Percentiles rank a stretch among this genome's conserved stretches.
Evolutionary conservation across 768 basidiomycete species (phyloP).

Genomic region (Leccinellum albellum): DNA sequence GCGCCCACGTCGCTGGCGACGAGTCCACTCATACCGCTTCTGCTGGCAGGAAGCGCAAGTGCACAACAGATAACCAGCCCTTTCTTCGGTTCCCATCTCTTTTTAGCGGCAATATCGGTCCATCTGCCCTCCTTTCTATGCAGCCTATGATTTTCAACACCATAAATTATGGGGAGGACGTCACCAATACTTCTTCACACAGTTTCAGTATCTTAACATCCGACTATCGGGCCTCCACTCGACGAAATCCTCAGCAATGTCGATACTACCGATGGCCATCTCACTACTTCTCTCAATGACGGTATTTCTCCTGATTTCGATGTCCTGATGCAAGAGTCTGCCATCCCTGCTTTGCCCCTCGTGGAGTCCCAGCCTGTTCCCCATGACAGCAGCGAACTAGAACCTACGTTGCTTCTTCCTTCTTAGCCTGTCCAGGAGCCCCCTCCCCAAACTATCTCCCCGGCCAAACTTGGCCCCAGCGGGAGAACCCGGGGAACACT

Average conservation of each 20-base stretch:
- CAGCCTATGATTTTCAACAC: conserved; percentile 62
- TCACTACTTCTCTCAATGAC: conserved; percentile 1
- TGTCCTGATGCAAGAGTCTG: conserved; percentile 27
- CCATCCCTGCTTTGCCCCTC: conserved; percentile 8
- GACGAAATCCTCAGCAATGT: conserved; percentile 62
- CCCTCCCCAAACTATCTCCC: conserved; percentile 51
- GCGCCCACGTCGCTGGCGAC: conserved; percentile 34
- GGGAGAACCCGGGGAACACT: no score
- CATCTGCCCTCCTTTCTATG: conserved; percentile 67
- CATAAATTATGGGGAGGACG: conserved; percentile 77
- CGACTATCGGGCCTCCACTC: conserved; percentile 76
- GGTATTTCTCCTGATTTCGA: conserved; percentile 16
- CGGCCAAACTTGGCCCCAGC: conserved; percentile 56
- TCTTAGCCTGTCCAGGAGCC: conserved; percentile 37
- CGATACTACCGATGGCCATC: conserved; percentile 22
- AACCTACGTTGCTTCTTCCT: conserved; percentile 26
- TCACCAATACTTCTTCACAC: conserved; percentile 45
- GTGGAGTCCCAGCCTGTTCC: conserved; percentile 9
- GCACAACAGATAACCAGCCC: conserved; percentile 22
- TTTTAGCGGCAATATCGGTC: conserved; percentile 74
- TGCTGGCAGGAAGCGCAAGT: conserved; percentile 27
- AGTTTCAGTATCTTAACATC: conserved; percentile 60
- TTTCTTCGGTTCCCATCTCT: conserved; percentile 68
- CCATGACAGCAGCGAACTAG: conserved; percentile 4
- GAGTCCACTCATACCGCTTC: conserved; percentile 13